Conservation (phyloP, 495 filamentous ascomycete species). For the Neurospora sp. region DNA sequence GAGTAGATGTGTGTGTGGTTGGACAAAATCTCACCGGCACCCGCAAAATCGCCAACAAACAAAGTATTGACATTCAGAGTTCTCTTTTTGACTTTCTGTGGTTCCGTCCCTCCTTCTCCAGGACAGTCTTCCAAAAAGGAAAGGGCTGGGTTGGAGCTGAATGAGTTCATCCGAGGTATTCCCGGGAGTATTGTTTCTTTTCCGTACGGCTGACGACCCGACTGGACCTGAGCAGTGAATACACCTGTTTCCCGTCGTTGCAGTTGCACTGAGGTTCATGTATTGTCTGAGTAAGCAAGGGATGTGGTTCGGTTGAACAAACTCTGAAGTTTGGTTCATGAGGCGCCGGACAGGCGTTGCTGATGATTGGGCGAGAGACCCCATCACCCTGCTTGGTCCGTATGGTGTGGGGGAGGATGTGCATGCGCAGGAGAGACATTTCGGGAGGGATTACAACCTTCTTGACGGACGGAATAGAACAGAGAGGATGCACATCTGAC, state of each 20-base stretch:
- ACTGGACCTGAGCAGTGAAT: background rate
- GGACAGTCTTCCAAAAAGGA: background rate
- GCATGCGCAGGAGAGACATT: background rate
- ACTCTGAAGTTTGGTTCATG: background rate
- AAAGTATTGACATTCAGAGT: background rate
- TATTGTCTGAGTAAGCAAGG: background rate
- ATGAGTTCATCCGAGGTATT: background rate
- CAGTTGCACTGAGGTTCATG: background rate
- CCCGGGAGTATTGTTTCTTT: background rate
- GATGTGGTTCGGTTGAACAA: background rate
- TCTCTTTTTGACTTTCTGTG: background rate
- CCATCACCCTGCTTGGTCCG: background rate
- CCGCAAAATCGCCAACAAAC: background rate
- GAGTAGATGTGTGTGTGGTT: background rate
- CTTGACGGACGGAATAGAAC: background rate
- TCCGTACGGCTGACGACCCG: background rate
- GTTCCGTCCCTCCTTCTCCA: background rate
- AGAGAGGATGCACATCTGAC: background rate
- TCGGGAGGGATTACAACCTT: background rate
- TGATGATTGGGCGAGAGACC: background rate
- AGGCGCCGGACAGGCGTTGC: background rate
- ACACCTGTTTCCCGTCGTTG: background rate
- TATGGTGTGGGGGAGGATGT: background rate
- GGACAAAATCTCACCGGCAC: background rate
- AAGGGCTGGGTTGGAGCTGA: background rate